Evolutionary conservation across 1,139 yeast genomes (phyloP), one percentile per base, ranked within the genome.

Genomic region (Magnusiomyces sp.): DNA sequence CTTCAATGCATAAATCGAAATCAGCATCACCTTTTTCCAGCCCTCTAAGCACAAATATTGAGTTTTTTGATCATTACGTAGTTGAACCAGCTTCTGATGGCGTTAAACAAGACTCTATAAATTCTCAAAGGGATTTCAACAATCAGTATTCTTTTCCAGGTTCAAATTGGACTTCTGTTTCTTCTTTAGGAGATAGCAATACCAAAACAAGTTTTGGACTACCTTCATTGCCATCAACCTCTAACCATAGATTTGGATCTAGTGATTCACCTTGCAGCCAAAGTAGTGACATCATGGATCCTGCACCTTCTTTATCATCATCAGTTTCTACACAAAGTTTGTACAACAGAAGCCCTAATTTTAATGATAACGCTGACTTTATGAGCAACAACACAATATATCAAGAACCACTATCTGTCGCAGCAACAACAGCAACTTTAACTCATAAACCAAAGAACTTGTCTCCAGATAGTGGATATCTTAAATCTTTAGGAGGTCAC

Each of bases 11-110:
- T 19, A 27, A 34, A 14, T 34, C 16, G 16, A 34, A 39, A n/a
- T 11, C 29, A 39, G 14, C 23, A 10, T 14, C 13, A 5, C 5
- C 13, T 19, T 29, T 2, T 19, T n/a, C 16, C 11, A 10, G 19
- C 7, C 40, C 16, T 3, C 40, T 37, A 16, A 11, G 19, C 9
- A 16, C 40, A 2, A 10, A 17, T n/a, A 10, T 23, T 2, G 45
- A 42, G 17, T n/a, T 31, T 10, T 42, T 42, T 32, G 45, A 42
- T 19, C 45, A 31, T 20, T 42, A 42, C 13, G 10, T 42, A 31
- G 19, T 37, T 14, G 33, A 42, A 10, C 32, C 37, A 23, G 17
- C 31, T 29, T 17, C 45, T 6, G 33, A 31, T 27, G 17, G 32
- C 14, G 45, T 17, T 19, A 32, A 42, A 19, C 45, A 10, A 14